These are phyloP conservation scores for Nicotiana otophora DNA, from an alignment of 257 asterid species.

Conservation along the genomic window DNA sequence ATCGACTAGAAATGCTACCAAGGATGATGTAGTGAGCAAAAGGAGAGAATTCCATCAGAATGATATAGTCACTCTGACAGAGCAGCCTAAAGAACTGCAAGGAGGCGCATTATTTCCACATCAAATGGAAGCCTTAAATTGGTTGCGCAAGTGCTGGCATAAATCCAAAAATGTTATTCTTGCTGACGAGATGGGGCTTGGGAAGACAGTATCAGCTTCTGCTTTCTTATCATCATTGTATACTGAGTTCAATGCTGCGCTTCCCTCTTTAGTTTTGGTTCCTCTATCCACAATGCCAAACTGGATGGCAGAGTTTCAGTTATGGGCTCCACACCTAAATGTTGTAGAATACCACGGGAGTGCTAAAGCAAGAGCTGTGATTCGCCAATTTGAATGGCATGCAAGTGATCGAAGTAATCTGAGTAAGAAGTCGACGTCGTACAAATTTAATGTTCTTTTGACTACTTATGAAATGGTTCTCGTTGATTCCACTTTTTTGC, in stretches of 20 bases:
- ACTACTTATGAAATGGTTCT: conserved; percentile 98
- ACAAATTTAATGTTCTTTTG: conserved; percentile 83
- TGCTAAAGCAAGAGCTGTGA: conserved; percentile 65
- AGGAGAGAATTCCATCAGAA: conserved; percentile 34
- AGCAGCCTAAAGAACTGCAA: conserved; percentile 82
- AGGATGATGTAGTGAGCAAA: conserved; percentile 36
- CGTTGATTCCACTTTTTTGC: conserved; percentile 73
- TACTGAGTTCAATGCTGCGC: conserved; percentile 68
- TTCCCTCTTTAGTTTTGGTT: conserved; percentile 92
- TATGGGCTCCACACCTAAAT: conserved; percentile 94
- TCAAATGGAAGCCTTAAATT: conserved; percentile 95
- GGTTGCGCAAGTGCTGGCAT: conserved; percentile 96
- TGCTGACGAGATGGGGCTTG: conserved; percentile 99
- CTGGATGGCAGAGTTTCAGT: conserved; percentile 94
- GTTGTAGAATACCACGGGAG: conserved; percentile 96
- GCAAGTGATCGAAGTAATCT: conserved; percentile 39
- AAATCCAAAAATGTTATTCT: conserved; percentile 90
- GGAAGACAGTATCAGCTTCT: conserved; percentile 93
- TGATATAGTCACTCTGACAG: conserved; percentile 65
- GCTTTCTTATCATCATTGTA: conserved; percentile 84
- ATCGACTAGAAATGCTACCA: conserved; percentile 38
- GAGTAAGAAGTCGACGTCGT: conserved; percentile 50
- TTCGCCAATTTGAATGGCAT: conserved; percentile 97
- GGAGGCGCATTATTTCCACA: conserved; percentile 94
- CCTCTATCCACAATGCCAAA: conserved; percentile 99